Evolutionary conservation across 2,329 filamentous ascomycete genomes (phyloP).

Genomic region (Ophiocordyceps sinensis): DNA sequence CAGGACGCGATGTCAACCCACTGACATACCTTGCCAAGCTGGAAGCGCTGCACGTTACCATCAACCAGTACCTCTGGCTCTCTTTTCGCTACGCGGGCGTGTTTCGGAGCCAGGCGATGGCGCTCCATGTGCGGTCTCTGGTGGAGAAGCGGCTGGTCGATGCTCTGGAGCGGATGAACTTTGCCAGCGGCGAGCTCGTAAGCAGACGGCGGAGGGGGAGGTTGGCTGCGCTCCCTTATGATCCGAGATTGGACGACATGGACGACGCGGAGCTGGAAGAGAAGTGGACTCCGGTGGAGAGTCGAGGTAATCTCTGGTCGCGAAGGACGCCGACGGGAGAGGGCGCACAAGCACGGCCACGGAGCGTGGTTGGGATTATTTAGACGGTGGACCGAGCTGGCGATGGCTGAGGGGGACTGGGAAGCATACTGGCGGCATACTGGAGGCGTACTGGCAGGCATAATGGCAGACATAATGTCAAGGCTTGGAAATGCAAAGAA

Average conservation of each 20-base stretch:
- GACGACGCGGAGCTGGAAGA: conserved; percentile 6
- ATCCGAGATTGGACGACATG: conserved; percentile 5
- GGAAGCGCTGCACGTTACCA: conserved; percentile 64
- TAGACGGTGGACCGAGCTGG: too few relatives aligned
- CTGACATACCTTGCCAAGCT: conserved; percentile 50
- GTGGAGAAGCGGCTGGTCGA: conserved; percentile 59
- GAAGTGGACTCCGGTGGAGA: not conserved
- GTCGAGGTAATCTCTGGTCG: too few relatives aligned
- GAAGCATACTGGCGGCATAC: too few relatives aligned
- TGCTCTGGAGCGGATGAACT: conserved; percentile 34
- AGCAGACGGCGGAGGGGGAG: conserved; percentile 11
- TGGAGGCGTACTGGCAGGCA: too few relatives aligned
- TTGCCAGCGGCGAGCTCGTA: conserved; percentile 20
- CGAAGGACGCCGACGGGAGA: too few relatives aligned
- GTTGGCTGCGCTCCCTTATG: conserved; percentile 6
- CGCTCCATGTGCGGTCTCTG: conserved; percentile 63
- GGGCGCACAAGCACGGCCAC: too few relatives aligned
- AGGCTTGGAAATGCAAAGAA: too few relatives aligned
- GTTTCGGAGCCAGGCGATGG: conserved; percentile 61
- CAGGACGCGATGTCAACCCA: conserved; percentile 13
- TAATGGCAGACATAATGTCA: too few relatives aligned
- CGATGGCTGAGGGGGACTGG: too few relatives aligned
- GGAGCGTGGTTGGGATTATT: too few relatives aligned
- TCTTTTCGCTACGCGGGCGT: conserved; percentile 76
- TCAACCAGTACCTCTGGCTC: conserved; percentile 86